A percentile compares a stretch with the other conserved stretches of the same genome.
Evolutionary conservation across 345 rosid species (phyloP).

Genomic region (Heritiera fomes): DNA sequence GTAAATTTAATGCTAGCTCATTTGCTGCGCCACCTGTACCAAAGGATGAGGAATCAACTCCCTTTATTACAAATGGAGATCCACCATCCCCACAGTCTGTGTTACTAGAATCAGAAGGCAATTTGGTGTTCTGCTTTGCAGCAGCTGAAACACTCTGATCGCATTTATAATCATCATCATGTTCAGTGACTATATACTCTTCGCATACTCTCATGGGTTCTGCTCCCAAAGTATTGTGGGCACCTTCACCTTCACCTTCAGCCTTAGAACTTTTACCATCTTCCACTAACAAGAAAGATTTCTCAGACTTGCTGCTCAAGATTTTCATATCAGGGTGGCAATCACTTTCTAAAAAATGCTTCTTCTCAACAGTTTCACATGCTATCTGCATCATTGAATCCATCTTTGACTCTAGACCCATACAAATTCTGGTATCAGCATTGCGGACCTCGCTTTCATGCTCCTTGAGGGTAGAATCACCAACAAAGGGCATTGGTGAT

Average conservation of each 20-base stretch:
- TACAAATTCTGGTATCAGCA: constrained; percentile 20
- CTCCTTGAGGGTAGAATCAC: constrained; percentile 22
- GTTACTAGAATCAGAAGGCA: constrained; percentile 33
- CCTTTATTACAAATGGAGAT: constrained; percentile 29
- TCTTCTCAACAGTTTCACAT: constrained; percentile 24
- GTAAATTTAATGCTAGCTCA: constrained; percentile 36
- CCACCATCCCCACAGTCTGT: constrained; percentile 24
- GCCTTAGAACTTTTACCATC: constrained; percentile 30
- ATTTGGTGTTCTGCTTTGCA: constrained; percentile 34
- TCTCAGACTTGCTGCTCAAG: constrained; percentile 28
- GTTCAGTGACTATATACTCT: constrained; percentile 22
- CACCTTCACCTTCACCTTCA: constrained; percentile 32
- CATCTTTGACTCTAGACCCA: constrained; percentile 24
- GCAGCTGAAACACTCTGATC: constrained; percentile 21
- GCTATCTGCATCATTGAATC: constrained; percentile 26
- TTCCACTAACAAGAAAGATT: constrained; percentile 30
- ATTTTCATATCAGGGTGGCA: constrained; percentile 26
- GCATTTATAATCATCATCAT: constrained; percentile 30
- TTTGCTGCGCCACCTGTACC: constrained; percentile 28
- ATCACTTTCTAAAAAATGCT: constrained; percentile 26
- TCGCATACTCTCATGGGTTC: constrained; percentile 30
- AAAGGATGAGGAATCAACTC: constrained; percentile 26
- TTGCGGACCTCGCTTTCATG: constrained; percentile 31
- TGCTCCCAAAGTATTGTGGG: constrained; percentile 24
- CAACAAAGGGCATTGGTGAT: constrained; percentile 23